phyloP scores from a whole-genome alignment of 306 rosid genomes.

The Oxytropis ochrocephala region DNA sequence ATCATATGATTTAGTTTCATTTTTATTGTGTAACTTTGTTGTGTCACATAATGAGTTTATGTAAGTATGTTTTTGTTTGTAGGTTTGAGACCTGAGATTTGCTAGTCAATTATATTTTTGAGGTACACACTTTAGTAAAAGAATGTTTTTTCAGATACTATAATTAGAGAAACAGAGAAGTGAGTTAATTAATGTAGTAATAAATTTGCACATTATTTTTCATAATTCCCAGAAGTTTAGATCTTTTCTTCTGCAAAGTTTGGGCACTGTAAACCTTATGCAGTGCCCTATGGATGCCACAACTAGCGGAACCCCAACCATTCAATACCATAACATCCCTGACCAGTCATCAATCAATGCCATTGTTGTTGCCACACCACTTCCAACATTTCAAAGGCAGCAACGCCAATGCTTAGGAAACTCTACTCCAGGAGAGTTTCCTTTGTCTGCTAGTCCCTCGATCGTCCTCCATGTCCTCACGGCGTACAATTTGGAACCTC shows the following conservation, averaged over 20 bases:
- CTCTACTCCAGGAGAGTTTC: conserved; percentile 88
- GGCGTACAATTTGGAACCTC: conserved; percentile 75
- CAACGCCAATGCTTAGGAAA: conserved; percentile 82
- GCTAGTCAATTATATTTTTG: conserved; percentile 45
- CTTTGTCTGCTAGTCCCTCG: conserved; percentile 83
- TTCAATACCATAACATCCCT: conserved; percentile 80
- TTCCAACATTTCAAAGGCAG: conserved; percentile 61
- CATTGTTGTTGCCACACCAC: conserved; percentile 52
- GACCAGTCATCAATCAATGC: conserved; percentile 78
- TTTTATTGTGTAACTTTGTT: conserved; percentile 7
- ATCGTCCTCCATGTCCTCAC: conserved; percentile 95
- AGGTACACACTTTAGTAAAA: conserved; percentile 29
- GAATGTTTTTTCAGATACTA: conserved; percentile 14
- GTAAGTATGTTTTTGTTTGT: conserved; percentile 62
- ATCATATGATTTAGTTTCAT: conserved; percentile 2
- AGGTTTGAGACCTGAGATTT: conserved; percentile 89
- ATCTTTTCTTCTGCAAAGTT: conserved; percentile 43
- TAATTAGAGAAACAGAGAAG: conserved; percentile 30
- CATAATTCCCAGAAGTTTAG: conserved; percentile 54
- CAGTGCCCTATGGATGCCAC: conserved; percentile 99
- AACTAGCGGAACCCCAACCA: conserved; percentile 74
- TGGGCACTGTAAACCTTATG: conserved; percentile 71
- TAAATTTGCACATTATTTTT: conserved; percentile 48
- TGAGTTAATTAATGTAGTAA: conserved; percentile 23
- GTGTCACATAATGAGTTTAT: conserved; percentile 50